Evolutionary conservation across 352 stramenopile genomes (phyloP).

Genomic region (Pythium folliculosum): DNA sequence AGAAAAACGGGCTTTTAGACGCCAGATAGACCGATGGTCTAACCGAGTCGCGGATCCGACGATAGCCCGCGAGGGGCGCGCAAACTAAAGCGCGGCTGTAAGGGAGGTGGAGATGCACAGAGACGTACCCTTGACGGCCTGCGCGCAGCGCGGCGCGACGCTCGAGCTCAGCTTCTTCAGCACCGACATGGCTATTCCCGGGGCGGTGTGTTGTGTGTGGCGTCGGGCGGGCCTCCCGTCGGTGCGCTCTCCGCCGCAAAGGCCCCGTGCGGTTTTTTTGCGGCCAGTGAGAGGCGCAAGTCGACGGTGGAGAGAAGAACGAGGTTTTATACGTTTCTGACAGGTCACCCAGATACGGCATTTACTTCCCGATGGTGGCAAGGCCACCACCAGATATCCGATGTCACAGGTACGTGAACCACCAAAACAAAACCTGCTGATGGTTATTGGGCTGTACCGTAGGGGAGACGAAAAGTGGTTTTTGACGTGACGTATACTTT

Average conservation of each 20-base stretch:
- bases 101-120: not conserved
- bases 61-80: no score
- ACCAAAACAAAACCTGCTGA: conserved; percentile 22
- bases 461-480: conserved; percentile 15
- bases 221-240: conserved; percentile 23
- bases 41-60: no score
- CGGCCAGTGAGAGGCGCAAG: not conserved
- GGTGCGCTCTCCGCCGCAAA: conserved; percentile 23
- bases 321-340: conserved; percentile 28
- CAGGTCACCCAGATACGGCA: conserved; percentile 2
- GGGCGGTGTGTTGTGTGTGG: conserved; percentile 21
- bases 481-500: conserved; percentile 12
- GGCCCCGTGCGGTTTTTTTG: conserved; percentile 30
- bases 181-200: conserved; percentile 47
- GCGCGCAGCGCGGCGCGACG: conserved; percentile 54
- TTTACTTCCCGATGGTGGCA: no score
- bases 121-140: conserved; percentile 47
- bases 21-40: not conserved
- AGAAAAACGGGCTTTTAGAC: not conserved
- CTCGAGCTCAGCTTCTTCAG: conserved; percentile 71
- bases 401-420: conserved; percentile 22
- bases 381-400: conserved; percentile 14
- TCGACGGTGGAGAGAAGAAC: not conserved
- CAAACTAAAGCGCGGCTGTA: not conserved
- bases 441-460: conserved; percentile 20